These are phyloP conservation scores for Aegilops bicornis DNA, from an alignment of 176 grass and related monocot genomes.

Conservation along the genomic window DNA sequence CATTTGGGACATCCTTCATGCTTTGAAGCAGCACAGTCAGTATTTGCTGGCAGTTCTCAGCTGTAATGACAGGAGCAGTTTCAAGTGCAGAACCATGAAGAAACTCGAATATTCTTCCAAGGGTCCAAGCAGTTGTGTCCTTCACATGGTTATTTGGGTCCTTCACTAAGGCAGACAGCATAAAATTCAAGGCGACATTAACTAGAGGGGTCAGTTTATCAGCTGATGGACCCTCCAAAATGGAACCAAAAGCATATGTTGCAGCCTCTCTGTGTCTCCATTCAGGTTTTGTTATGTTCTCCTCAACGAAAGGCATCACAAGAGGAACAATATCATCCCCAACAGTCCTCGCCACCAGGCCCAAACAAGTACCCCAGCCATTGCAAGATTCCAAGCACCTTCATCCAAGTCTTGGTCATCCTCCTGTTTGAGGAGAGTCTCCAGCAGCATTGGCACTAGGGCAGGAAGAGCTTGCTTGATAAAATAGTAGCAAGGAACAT, in stretches of 20 bases:
- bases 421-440: conserved; percentile 89
- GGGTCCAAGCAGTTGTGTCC: conserved; percentile 91
- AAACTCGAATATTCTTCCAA: conserved; percentile 92
- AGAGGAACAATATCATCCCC: conserved; percentile 94
- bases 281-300: conserved; percentile 79
- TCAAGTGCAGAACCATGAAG: conserved; percentile 80
- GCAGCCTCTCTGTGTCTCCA: conserved; percentile 84
- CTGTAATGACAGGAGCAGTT: conserved; percentile 64
- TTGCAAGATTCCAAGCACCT: conserved; percentile 89
- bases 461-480: conserved; percentile 81
- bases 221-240: conserved; percentile 84
- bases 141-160: conserved; percentile 90
- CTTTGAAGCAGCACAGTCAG: conserved; percentile 77
- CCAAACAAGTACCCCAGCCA: conserved; percentile 96
- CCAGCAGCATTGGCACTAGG: conserved; percentile 76
- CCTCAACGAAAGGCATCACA: conserved; percentile 91
- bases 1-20: conserved; percentile 96
- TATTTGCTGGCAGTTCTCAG: conserved; percentile 76
- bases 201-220: conserved; percentile 78
- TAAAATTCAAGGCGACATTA: conserved; percentile 76
- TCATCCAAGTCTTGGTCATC: conserved; percentile 91
- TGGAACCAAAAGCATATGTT: conserved; percentile 89
- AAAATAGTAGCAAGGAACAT: conserved; percentile 79
- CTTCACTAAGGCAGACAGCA: conserved; percentile 67
- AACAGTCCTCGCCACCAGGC: conserved; percentile 78